A percentile compares a stretch with the other conserved stretches of the same genome.
These are phyloP conservation scores for Xylaria longipes DNA, from an alignment of 495 filamentous ascomycete genomes.

Conservation along the genomic window DNA sequence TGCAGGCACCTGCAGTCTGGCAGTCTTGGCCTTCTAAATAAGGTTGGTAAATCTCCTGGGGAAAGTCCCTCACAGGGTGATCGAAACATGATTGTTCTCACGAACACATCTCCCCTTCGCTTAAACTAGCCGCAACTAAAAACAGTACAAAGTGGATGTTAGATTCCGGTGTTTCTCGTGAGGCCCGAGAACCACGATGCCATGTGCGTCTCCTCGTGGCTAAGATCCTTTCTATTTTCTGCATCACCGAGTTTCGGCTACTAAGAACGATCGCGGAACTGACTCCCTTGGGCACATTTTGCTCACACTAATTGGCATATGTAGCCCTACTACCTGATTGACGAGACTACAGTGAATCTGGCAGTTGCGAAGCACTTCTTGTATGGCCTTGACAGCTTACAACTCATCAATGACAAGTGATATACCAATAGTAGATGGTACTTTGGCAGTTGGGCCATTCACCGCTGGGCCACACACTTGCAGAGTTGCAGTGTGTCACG, in stretches of 20 bases:
- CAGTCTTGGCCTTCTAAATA: slow-evolving; percentile 21
- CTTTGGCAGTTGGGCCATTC: background rate
- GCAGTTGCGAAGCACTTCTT: background rate
- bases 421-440: background rate
- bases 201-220: slow-evolving; percentile 21
- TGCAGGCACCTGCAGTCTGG: slow-evolving; percentile 14
- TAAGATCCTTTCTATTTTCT: slow-evolving; percentile 24
- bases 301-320: background rate
- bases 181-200: slow-evolving; percentile 5
- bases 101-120: slow-evolving; percentile 14
- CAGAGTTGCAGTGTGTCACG: slow-evolving; percentile 15
- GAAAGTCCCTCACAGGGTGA: slow-evolving; percentile 16
- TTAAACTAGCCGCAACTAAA: slow-evolving; percentile 22
- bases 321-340: background rate
- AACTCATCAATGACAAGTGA: background rate
- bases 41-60: slow-evolving; percentile 9
- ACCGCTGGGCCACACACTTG: background rate
- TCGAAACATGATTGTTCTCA: slow-evolving; percentile 14
- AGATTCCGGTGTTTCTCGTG: background rate
- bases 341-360: background rate
- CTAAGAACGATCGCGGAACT: background rate
- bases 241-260: background rate
- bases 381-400: no score
- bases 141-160: slow-evolving; percentile 16
- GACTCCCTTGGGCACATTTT: background rate